These are phyloP conservation scores for Ensete glaucum DNA, from an alignment of 176 grass and related monocot species.

Conservation along the genomic window DNA sequence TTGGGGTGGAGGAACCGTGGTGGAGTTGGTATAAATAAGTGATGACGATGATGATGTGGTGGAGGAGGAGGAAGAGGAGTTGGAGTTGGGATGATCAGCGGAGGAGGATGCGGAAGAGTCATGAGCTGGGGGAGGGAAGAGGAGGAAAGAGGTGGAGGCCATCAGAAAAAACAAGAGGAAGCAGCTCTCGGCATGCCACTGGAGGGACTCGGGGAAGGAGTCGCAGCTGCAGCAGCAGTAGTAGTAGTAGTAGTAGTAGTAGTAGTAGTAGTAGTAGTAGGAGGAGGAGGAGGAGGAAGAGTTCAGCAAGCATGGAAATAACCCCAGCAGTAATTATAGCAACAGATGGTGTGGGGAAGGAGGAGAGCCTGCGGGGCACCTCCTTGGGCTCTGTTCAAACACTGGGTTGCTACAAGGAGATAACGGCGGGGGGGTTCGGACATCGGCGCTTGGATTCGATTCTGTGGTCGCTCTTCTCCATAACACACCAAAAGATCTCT, in stretches of 20 bases:
- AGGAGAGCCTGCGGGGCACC: neutral
- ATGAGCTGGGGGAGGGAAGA: neutral
- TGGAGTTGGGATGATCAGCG: neutral
- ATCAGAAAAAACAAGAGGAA: constrained; percentile 31
- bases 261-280: neutral
- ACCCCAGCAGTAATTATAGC: neutral
- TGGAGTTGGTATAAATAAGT: neutral
- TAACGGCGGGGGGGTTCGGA: constrained; percentile 21
- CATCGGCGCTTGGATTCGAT: constrained; percentile 18
- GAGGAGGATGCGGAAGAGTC: neutral
- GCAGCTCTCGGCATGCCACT: constrained; percentile 11
- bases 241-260: neutral
- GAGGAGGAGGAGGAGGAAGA: neutral
- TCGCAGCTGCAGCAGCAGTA: neutral
- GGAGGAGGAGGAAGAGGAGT: neutral
- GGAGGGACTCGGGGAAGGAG: neutral
- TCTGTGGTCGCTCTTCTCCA: neutral
- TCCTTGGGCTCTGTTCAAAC: neutral
- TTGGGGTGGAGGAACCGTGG: neutral
- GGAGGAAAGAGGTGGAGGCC: constrained; percentile 18
- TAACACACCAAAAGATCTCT: neutral
- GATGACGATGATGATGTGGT: neutral
- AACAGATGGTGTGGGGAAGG: neutral
- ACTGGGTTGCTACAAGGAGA: constrained; percentile 17
- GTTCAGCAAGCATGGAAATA: neutral